Percentiles rank a stretch among this genome's conserved stretches.
phyloP scores from a whole-genome alignment of 176 grass and related monocot species.

The Aegilops longissima region DNA sequence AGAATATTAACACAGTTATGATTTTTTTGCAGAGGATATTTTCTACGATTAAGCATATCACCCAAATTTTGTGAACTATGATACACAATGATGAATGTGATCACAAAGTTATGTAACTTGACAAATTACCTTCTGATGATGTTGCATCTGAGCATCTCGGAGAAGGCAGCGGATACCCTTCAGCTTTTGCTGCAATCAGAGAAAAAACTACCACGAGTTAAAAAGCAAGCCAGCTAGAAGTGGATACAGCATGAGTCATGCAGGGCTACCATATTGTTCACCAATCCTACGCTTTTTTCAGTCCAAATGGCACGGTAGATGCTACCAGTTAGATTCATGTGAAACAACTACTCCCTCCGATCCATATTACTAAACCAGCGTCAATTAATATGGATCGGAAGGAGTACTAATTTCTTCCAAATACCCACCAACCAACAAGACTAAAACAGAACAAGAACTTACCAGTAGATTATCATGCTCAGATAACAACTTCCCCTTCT shows the following conservation, averaged over 20 bases:
- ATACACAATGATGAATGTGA: not conserved
- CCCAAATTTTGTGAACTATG: not conserved
- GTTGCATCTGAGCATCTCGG: slow-evolving; percentile 75
- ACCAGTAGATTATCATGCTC: slow-evolving; percentile 57
- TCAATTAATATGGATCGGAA: too few species aligned
- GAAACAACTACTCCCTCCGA: not conserved
- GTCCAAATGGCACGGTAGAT: not conserved
- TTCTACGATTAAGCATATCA: not conserved
- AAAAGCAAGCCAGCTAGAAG: not conserved
- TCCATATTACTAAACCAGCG: too few species aligned
- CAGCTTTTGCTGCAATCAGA: slow-evolving; percentile 49
- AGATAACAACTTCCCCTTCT: slow-evolving; percentile 51
- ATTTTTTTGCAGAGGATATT: not conserved
- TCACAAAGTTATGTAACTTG: not conserved
- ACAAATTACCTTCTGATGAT: slow-evolving; percentile 71
- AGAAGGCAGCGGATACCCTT: slow-evolving; percentile 67
- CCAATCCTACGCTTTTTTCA: not conserved
- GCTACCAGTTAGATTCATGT: not conserved
- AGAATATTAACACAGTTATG: not conserved
- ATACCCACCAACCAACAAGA: slow-evolving; percentile 12
- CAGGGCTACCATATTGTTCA: not conserved
- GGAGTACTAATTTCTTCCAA: not conserved
- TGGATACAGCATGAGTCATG: not conserved
- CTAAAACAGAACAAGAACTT: slow-evolving; percentile 24
- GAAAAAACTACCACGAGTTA: not conserved